Conservation (phyloP, 257 asterid species). For the Orobanche coerulescens region DNA sequence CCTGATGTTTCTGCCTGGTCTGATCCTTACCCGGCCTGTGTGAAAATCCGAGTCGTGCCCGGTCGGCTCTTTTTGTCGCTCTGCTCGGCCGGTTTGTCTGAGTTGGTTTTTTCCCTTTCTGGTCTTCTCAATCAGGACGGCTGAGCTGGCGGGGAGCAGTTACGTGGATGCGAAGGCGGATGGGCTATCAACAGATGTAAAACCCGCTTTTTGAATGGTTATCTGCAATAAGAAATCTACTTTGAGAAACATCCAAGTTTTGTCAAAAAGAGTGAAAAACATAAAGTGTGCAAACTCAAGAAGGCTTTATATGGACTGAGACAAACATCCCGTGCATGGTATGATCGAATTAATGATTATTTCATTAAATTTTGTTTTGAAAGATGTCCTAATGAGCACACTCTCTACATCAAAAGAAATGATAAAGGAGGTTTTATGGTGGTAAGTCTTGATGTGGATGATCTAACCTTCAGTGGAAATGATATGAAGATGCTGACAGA, state of each 20-base stretch:
- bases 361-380: slow-evolving; percentile 10
- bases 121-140: no score
- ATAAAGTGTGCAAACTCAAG: background rate
- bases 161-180: no score
- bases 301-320: background rate
- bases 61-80: no score
- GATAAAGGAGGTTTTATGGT: background rate
- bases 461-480: background rate
- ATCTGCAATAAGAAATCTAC: no score
- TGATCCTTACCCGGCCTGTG: no score
- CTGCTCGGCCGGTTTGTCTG: no score
- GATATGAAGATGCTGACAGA: background rate
- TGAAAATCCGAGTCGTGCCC: no score
- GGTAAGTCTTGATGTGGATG: background rate
- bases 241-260: slow-evolving; percentile 8
- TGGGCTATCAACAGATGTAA: no score
- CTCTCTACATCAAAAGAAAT: background rate
- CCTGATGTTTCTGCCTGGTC: no score
- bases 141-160: no score
- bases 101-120: no score
- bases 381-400: background rate
- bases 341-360: background rate
- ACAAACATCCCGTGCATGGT: slow-evolving; percentile 5
- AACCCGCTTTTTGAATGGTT: no score
- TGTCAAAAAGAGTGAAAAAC: background rate